phyloP scores from a whole-genome alignment of 2,329 filamentous ascomycete genomes.

The Paraconiothyrium brasiliense region DNA sequence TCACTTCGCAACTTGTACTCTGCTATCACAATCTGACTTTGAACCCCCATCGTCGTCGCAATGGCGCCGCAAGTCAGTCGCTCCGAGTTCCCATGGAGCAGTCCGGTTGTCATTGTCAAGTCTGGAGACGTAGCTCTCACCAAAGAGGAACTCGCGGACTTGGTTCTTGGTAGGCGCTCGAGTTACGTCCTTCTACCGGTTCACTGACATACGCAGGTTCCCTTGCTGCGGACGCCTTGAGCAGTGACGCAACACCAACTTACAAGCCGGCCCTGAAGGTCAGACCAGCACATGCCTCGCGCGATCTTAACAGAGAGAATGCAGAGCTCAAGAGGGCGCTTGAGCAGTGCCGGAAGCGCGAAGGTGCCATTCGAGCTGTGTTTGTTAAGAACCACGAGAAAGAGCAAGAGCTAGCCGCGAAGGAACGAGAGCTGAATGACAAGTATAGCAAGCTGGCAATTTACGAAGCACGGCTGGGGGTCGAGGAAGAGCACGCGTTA shows the following conservation, averaged over 20 bases:
- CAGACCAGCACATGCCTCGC: not conserved
- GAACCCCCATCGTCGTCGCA: not conserved
- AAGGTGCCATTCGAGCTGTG: slow-evolving; percentile 6
- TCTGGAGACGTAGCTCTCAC: not conserved
- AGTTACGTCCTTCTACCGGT: too few relatives aligned
- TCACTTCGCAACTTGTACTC: not conserved
- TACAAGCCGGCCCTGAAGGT: too few relatives aligned
- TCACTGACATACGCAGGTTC: too few relatives aligned
- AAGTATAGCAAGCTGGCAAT: not conserved
- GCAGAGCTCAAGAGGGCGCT: not conserved
- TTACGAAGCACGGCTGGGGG: not conserved
- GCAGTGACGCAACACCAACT: too few relatives aligned
- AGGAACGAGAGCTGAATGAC: not conserved
- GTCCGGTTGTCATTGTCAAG: not conserved
- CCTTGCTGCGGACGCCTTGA: too few relatives aligned
- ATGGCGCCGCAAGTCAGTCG: slow-evolving; percentile 3
- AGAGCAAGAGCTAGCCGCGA: slow-evolving; percentile 1
- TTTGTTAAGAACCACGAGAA: slow-evolving; percentile 8
- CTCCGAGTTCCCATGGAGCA: slow-evolving; percentile 3
- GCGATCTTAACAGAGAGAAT: not conserved
- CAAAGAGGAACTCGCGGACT: not conserved
- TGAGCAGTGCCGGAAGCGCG: slow-evolving; percentile 10
- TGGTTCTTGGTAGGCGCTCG: not conserved
- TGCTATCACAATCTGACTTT: not conserved
- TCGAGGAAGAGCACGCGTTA: too few relatives aligned